A percentile compares a stretch with the other conserved stretches of the same genome.
phyloP scores from a whole-genome alignment of 768 basidiomycete species.

The Lactifluus subvellereus region DNA sequence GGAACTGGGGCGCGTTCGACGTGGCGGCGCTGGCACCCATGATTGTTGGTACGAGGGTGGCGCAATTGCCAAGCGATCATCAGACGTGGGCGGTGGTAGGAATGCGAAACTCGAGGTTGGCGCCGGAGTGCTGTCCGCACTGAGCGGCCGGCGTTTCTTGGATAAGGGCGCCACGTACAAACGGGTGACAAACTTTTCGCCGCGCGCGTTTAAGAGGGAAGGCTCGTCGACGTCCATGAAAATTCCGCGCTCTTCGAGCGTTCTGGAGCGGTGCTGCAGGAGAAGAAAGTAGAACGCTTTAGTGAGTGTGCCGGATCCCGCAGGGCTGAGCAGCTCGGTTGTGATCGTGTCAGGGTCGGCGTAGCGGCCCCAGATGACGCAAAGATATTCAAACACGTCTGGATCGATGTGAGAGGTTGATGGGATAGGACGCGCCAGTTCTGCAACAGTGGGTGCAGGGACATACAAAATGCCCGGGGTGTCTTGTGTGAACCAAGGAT shows the following conservation, averaged over 20 bases:
- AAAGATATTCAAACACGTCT: constrained; percentile 71
- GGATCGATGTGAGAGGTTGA: constrained; percentile 67
- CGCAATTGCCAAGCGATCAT: constrained; percentile 15
- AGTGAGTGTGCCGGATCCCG: constrained; percentile 65
- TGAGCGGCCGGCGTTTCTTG: constrained; percentile 28
- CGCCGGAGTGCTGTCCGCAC: constrained; percentile 10
- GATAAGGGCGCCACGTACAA: constrained; percentile 40
- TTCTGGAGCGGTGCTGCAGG: constrained; percentile 64
- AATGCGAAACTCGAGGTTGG: constrained; percentile 7
- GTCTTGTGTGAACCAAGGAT: constrained; percentile 71
- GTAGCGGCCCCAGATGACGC: constrained; percentile 79
- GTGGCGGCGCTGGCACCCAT: constrained; percentile 11
- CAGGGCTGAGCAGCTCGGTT: constrained; percentile 61
- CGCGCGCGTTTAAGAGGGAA: constrained; percentile 25
- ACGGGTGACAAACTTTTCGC: constrained; percentile 35
- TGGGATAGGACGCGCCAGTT: constrained; percentile 62
- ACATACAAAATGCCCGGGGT: constrained; percentile 46
- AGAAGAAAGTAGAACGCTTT: constrained; percentile 90
- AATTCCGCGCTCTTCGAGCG: constrained; percentile 49
- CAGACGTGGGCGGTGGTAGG: constrained; percentile 17
- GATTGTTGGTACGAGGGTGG: constrained; percentile 21
- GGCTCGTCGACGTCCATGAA: constrained; percentile 34
- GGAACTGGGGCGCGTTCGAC: constrained; percentile 22
- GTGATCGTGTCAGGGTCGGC: constrained; percentile 54
- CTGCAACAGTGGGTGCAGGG: constrained; percentile 35